phyloP scores from a whole-genome alignment of 73 alveolate species.

The Paramecium biaurelia region DNA sequence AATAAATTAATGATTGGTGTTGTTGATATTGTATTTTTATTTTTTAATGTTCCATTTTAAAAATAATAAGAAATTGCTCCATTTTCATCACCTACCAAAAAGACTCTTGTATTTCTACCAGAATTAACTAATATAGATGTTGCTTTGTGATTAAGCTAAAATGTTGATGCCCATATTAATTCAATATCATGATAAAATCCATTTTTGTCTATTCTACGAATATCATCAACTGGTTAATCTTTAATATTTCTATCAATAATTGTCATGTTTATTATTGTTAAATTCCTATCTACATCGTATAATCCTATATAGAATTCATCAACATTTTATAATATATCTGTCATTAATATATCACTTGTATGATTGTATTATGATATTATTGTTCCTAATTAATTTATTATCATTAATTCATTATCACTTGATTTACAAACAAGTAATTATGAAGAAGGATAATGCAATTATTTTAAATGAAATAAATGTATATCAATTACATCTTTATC shows the following conservation, averaged over 20 bases:
- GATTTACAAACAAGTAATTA: neutral
- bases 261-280: neutral
- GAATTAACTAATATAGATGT: neutral
- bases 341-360: neutral
- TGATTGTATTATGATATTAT: conserved; percentile 26
- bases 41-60: conserved; percentile 33
- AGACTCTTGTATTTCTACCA: conserved; percentile 33
- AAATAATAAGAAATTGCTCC: conserved; percentile 7
- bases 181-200: conserved; percentile 20
- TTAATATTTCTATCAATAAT: neutral
- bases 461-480: conserved; percentile 19
- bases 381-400: conserved; percentile 7
- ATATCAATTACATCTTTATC: neutral
- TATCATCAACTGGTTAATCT: neutral
- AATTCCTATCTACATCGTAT: neutral
- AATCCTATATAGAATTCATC: conserved; percentile 37
- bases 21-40: neutral
- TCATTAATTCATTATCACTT: neutral
- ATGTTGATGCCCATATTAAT: neutral
- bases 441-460: neutral
- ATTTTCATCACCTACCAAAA: conserved; percentile 36
- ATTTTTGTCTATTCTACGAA: neutral
- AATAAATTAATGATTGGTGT: neutral
- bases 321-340: neutral
- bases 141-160: neutral